phyloP scores from a whole-genome alignment of 768 basidiomycete species.

The Boletus rex-veris region DNA sequence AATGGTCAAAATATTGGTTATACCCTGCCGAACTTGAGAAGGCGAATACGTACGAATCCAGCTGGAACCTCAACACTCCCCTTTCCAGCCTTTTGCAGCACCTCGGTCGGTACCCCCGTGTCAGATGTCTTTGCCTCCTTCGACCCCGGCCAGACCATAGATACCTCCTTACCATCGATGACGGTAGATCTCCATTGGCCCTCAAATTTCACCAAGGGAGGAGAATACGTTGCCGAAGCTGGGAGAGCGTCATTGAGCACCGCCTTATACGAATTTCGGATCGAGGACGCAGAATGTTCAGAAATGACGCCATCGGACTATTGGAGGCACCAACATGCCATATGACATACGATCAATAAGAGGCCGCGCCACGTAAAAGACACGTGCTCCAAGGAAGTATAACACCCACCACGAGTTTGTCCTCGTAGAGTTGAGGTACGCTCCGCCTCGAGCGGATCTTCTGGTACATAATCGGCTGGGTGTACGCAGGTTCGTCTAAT shows the following conservation, averaged over 20 bases:
- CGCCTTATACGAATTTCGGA: conserved; percentile 57
- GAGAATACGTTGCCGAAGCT: conserved; percentile 43
- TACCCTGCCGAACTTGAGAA: neutral
- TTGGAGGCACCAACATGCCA: neutral
- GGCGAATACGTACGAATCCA: conserved; percentile 54
- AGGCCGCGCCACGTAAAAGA: neutral
- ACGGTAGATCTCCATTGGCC: conserved; percentile 57
- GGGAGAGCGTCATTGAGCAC: conserved; percentile 62
- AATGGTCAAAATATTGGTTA: neutral
- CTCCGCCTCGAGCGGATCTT: conserved; percentile 74
- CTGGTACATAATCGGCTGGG: conserved; percentile 89
- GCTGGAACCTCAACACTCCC: conserved; percentile 62
- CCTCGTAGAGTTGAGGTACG: conserved; percentile 80
- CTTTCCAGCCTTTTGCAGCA: conserved; percentile 56
- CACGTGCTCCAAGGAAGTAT: neutral
- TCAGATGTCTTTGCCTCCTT: conserved; percentile 52
- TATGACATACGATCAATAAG: neutral
- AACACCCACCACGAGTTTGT: conserved; percentile 62
- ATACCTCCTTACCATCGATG: conserved; percentile 13
- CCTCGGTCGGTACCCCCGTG: conserved; percentile 60
- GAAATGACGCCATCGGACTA: conserved; percentile 42
- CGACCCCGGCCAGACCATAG: conserved; percentile 56
- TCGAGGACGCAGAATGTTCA: conserved; percentile 41
- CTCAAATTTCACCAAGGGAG: conserved; percentile 53
- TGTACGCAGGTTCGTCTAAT: conserved; percentile 82